Evolutionary conservation across 345 rosid genomes (phyloP).

Genomic region (Hibiscus mutabilis): DNA sequence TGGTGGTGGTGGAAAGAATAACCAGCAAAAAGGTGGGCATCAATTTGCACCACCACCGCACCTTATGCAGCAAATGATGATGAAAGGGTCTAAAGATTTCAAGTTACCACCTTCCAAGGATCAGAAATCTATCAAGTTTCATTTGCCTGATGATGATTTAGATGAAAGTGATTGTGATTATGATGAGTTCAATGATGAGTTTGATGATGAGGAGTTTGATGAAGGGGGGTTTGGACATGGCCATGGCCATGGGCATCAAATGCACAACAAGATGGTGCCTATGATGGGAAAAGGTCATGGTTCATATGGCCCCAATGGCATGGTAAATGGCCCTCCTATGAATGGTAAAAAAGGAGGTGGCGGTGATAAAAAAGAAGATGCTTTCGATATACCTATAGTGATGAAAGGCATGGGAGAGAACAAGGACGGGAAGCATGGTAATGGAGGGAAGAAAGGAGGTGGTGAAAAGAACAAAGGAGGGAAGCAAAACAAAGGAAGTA

Average conservation of each 20-base stretch:
- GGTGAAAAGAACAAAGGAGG: constrained; percentile 30
- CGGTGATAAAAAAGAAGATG: constrained; percentile 40
- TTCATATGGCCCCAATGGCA: constrained; percentile 34
- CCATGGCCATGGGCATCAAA: constrained; percentile 34
- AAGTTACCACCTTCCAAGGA: constrained; percentile 35
- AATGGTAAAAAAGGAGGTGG: constrained; percentile 24
- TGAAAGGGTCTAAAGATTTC: constrained; percentile 38
- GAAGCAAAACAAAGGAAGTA: no score
- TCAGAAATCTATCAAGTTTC: constrained; percentile 66
- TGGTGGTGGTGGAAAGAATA: constrained; percentile 18
- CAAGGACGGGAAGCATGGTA: constrained; percentile 34
- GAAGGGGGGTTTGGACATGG: constrained; percentile 38
- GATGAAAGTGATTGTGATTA: constrained; percentile 42
- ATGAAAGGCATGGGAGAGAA: constrained; percentile 41
- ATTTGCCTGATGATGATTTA: constrained; percentile 43
- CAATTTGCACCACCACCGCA: constrained; percentile 30
- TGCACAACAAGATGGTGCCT: constrained; percentile 34
- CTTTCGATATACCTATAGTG: constrained; percentile 48
- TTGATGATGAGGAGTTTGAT: constrained; percentile 22
- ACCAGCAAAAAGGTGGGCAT: constrained; percentile 30
- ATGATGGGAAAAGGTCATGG: constrained; percentile 32
- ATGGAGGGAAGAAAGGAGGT: constrained; percentile 45
- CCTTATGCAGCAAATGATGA: constrained; percentile 51
- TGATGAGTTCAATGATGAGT: no score
- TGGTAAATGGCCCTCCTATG: constrained; percentile 33